These are phyloP conservation scores for Eremomyces bilateralis DNA, from an alignment of 495 filamentous ascomycete genomes.

Conservation along the genomic window DNA sequence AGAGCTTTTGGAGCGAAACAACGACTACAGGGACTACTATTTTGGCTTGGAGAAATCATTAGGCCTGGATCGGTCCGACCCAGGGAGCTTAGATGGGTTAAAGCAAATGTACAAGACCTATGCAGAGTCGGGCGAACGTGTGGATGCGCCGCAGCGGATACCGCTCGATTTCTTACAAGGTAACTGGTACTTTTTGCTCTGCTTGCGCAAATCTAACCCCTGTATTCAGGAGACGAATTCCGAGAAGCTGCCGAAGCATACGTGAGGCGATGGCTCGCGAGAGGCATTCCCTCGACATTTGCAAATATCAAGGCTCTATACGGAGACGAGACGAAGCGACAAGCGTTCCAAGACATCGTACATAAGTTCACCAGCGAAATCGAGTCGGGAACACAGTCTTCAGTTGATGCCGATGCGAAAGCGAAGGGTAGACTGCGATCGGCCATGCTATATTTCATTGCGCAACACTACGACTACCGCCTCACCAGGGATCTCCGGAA, in stretches of 20 bases:
- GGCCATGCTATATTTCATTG: conserved; percentile 74
- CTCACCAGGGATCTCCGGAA: conserved; percentile 64
- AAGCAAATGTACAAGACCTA: conserved; percentile 59
- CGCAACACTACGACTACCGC: conserved; percentile 90
- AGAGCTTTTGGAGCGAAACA: conserved; percentile 61
- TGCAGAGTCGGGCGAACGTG: conserved; percentile 56
- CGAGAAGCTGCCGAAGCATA: conserved; percentile 58
- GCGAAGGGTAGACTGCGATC: conserved; percentile 34
- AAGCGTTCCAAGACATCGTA: conserved; percentile 45
- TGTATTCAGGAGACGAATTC: conserved; percentile 49
- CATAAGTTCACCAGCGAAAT: conserved; percentile 58
- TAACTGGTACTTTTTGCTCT: too few species aligned
- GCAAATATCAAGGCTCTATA: conserved; percentile 91
- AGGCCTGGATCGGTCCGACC: conserved; percentile 37
- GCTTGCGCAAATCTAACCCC: neutral
- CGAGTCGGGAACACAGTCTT: too few species aligned
- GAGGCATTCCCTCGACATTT: conserved; percentile 92
- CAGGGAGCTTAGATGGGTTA: conserved; percentile 29
- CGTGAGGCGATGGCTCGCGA: conserved; percentile 67
- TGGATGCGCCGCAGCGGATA: conserved; percentile 67
- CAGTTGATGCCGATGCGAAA: conserved; percentile 35
- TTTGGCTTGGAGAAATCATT: conserved; percentile 46
- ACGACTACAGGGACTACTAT: conserved; percentile 76
- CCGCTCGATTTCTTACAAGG: conserved; percentile 79
- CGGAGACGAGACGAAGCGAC: conserved; percentile 43